A percentile compares a stretch with the other conserved stretches of the same genome.
phyloP scores from a whole-genome alignment of 495 filamentous ascomycete genomes.

The Rhizodiscina lignyota region DNA sequence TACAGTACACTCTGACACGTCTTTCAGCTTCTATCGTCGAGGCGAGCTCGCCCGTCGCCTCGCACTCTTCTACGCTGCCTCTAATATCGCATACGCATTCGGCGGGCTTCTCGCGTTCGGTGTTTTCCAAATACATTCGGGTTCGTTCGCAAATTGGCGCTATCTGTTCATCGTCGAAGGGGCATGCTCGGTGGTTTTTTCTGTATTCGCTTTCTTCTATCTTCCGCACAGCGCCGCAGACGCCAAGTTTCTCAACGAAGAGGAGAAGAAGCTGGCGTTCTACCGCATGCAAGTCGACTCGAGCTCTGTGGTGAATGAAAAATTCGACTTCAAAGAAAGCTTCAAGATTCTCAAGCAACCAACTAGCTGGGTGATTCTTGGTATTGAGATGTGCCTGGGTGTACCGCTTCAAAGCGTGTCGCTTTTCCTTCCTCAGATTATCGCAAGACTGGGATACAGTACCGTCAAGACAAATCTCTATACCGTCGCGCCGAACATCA shows the following conservation, averaged over 20 bases:
- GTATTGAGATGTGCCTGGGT: slow-evolving; percentile 56
- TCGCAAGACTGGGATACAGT: slow-evolving; percentile 6
- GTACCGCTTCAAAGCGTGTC: slow-evolving; percentile 56
- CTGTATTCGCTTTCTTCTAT: slow-evolving; percentile 52
- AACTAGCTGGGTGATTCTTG: slow-evolving; percentile 43
- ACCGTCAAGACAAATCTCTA: slow-evolving; percentile 9
- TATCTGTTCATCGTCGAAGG: slow-evolving; percentile 73
- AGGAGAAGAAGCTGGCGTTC: slow-evolving; percentile 54
- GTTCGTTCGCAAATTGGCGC: slow-evolving; percentile 40
- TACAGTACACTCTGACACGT: not conserved
- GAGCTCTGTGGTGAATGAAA: slow-evolving; percentile 53
- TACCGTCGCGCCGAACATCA: slow-evolving; percentile 11
- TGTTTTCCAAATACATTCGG: slow-evolving; percentile 52
- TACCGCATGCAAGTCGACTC: slow-evolving; percentile 60
- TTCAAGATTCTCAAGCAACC: slow-evolving; percentile 46
- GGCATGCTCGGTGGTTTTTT: slow-evolving; percentile 41
- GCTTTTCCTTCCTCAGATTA: slow-evolving; percentile 37
- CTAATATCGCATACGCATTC: slow-evolving; percentile 59
- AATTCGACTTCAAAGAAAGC: slow-evolving; percentile 48
- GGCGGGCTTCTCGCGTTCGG: slow-evolving; percentile 59
- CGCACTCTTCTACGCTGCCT: slow-evolving; percentile 64
- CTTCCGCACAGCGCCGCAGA: slow-evolving; percentile 46
- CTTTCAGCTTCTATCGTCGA: slow-evolving; percentile 48
- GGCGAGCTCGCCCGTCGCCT: slow-evolving; percentile 61
- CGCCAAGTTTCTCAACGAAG: slow-evolving; percentile 43